A percentile compares a stretch with the other conserved stretches of the same genome.
Conservation (phyloP, 176 grass and related monocot species). For the Phragmites australis region DNA sequence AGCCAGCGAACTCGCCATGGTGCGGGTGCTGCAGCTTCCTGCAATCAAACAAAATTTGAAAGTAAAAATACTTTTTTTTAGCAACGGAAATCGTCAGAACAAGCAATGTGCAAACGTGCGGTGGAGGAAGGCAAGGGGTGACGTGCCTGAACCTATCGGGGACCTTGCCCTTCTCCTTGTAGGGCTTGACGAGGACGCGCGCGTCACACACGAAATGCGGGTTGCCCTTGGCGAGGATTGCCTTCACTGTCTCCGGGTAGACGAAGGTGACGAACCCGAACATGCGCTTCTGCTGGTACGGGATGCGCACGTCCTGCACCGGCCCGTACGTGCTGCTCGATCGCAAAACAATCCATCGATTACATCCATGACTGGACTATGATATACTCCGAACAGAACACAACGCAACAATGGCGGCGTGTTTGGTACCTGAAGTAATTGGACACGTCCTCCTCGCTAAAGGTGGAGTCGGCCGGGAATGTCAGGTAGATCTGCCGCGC, state of each 20-base stretch:
- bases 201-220: conserved; percentile 85
- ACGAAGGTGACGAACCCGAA: conserved; percentile 95
- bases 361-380: conserved; percentile 11
- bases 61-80: neutral
- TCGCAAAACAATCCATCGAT: neutral
- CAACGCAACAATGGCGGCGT: neutral
- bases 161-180: conserved; percentile 94
- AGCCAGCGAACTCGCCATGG: conserved; percentile 53
- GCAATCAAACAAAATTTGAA: neutral
- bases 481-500: conserved; percentile 89
- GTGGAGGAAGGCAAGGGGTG: neutral
- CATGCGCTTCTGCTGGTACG: conserved; percentile 94
- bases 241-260: conserved; percentile 64
- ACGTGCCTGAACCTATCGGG: conserved; percentile 78
- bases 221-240: conserved; percentile 72
- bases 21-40: conserved; percentile 44
- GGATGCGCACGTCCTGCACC: conserved; percentile 89
- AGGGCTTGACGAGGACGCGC: conserved; percentile 90
- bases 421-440: conserved; percentile 78
- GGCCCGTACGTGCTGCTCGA: conserved; percentile 67
- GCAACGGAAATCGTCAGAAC: neutral
- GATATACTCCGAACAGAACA: neutral
- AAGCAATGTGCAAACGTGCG: neutral
- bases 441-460: conserved; percentile 79
- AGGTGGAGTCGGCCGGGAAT: conserved; percentile 83